Conservation (phyloP, 176 grass and related monocot species). For the Phoenix roebelenii region DNA sequence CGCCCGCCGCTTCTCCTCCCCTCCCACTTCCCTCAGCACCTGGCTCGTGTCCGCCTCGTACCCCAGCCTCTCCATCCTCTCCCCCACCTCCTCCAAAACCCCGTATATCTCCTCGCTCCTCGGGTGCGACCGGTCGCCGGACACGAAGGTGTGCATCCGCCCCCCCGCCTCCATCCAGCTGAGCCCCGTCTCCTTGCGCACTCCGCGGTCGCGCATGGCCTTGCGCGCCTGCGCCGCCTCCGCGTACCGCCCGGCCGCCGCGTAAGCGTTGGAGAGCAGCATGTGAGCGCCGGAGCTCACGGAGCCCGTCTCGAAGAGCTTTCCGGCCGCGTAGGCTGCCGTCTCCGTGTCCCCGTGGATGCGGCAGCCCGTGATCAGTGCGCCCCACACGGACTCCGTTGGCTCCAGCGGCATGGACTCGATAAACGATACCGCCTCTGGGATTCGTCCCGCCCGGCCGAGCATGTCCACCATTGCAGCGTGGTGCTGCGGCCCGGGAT, state of each 20-base stretch:
- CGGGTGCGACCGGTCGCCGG: slow-evolving; percentile 58
- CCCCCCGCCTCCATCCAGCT: slow-evolving; percentile 83
- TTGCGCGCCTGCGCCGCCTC: slow-evolving; percentile 75
- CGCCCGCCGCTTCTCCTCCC: slow-evolving; percentile 47
- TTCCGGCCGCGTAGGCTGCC: slow-evolving; percentile 52
- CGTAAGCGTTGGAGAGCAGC: slow-evolving; percentile 71
- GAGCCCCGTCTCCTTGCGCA: slow-evolving; percentile 78
- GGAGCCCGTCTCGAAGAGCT: slow-evolving; percentile 58
- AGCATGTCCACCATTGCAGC: slow-evolving; percentile 86
- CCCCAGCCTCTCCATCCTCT: slow-evolving; percentile 70
- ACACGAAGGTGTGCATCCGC: slow-evolving; percentile 74
- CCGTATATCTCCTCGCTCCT: slow-evolving; percentile 59
- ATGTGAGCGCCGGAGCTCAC: slow-evolving; percentile 67
- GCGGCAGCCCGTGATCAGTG: slow-evolving; percentile 74
- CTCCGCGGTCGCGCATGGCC: slow-evolving; percentile 81
- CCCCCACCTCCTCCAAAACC: slow-evolving; percentile 53
- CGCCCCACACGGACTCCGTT: slow-evolving; percentile 77
- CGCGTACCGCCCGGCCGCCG: slow-evolving; percentile 54
- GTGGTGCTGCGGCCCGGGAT: slow-evolving; percentile 62
- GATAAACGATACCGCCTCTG: slow-evolving; percentile 62
- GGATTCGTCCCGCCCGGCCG: slow-evolving; percentile 58
- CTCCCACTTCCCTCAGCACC: slow-evolving; percentile 63
- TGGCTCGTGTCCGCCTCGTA: slow-evolving; percentile 72
- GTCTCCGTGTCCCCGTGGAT: slow-evolving; percentile 72
- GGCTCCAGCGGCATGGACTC: slow-evolving; percentile 86